Base-by-base conservation (phyloP, 1,284 basidiomycete genomes). In the Ganoderma boninense region DNA sequence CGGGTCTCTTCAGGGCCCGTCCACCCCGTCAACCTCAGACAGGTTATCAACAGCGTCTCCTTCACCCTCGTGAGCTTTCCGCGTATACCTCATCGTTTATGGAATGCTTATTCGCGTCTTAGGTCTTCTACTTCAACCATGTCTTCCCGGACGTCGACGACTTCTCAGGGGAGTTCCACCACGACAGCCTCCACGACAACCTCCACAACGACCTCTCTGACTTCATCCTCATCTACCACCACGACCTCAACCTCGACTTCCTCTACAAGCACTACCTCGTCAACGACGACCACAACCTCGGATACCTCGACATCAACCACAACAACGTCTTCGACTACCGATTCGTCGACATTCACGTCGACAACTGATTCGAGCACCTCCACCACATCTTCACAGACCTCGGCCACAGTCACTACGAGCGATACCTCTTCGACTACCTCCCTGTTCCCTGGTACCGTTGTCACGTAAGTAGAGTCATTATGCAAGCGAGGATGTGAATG, bases 241-340 rank as follows among this genome's bases (percentile, higher is more conserved):
- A 40, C 66, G 18, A 44, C n/a, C n/a, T n/a, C 77, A 1, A 62
- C 73, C 26, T 66, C 79, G 8, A 49, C 74, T 10, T 49, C 71
- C 57, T 40, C 69, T 11, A 29, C 71, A 7, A 54, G 66, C 26
- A 57, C 71, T 16, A 64, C 68, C 52, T 66, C 64, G n/a, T 32
- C 65, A 2, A 63, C 64, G 10, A 73, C 73, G 4, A 54, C 70
- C 35, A 49, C 60, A 6, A 64, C 73, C 14, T 67, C 74, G n/a
- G 60, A 62, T 43, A 49, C 71, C 8, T 44, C 64, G 40, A 64
- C 71, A 2, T 40, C 60, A 23, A 43, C 60, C 11, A 67, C 65
- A 11, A 42, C 69, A 14, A 49, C 68, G 10, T 42, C 56, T 42
- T 59, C 72, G 49, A 26, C 67, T 20, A 67, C 75, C 59, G 42